These are phyloP conservation scores for Apiospora pterosperma DNA, from an alignment of 2,329 filamentous ascomycete species.

Conservation along the genomic window DNA sequence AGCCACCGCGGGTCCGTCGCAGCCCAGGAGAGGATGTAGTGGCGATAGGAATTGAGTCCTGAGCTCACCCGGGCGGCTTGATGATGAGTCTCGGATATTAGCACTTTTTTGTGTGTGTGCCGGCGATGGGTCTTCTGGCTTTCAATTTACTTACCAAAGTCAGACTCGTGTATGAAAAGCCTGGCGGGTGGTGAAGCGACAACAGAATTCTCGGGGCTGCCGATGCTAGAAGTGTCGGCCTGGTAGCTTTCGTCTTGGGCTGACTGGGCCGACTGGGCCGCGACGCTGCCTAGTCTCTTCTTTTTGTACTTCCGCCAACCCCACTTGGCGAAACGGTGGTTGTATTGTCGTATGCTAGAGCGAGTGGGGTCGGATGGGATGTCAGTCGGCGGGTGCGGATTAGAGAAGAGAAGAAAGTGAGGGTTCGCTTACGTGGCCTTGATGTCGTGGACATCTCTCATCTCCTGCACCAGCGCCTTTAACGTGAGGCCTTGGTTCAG, in stretches of 20 bases:
- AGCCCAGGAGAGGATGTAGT: not conserved
- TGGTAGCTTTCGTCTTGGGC: not conserved
- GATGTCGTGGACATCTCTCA: not conserved
- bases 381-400: not conserved
- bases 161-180: not conserved
- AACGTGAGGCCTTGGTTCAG: not conserved
- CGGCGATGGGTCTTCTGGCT: not conserved
- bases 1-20: not conserved
- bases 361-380: too few relatives aligned
- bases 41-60: not conserved
- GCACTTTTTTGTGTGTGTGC: too few relatives aligned
- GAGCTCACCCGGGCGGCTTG: not conserved
- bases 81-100: not conserved
- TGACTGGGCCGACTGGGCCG: not conserved
- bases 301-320: constrained; percentile 4
- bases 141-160: not conserved
- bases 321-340: not conserved
- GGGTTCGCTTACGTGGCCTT: not conserved
- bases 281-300: not conserved
- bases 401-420: not conserved
- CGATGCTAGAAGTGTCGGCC: not conserved
- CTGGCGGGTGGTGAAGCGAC: not conserved
- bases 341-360: not conserved
- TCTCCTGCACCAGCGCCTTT: not conserved
- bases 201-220: not conserved